Base-by-base conservation (phyloP, 495 filamentous ascomycete genomes). In the Evansstolkia leycettana region DNA sequence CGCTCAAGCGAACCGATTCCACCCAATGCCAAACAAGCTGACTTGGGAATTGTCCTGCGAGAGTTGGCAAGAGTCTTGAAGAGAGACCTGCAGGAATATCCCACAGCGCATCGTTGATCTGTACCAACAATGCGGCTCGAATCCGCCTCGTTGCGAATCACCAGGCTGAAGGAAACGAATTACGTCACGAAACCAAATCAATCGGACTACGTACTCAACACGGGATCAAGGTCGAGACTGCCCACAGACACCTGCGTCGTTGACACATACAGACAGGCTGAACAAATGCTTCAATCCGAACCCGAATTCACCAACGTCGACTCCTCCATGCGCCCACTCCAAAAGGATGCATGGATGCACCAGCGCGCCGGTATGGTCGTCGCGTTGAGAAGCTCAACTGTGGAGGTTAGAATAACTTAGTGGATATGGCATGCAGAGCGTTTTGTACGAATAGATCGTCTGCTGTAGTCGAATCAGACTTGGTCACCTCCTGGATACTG, bases 361-460 rank as follows among this genome's bases (percentile, higher is more conserved):
- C 94, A 95, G 59, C 80, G 88, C 2, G 76, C 77, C 39, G 78
- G 88, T 24, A 94, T 94, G 87, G 74, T 87, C 25, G 77, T 82
- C 1, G 84, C 83, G 15, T 90, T 82, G 94, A 94, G 54, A 80
- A 94, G 44, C 67, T 95, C n/a, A n/a, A n/a, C n/a, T n/a, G n/a
- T n/a, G n/a, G 3, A 62, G 92, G 15, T 58, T 94, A 18, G 87
- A 95, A 64, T 94, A 87, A 87, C 80, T 86, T 10, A 75, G 84
- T 48, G 88, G 87, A 10, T 89, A 80, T 51, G 93, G 94, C 64
- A 93, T 92, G 82, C 75, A 82, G 46, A 67, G 84, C 34, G 67
- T 94, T 23, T 23, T 23, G 9, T 23, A 5, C 9, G 20, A 4
- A 23, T 23, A 23, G 4, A 23, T 23, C n/a, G n/a, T n/a, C n/a